A percentile compares a stretch with the other conserved stretches of the same genome.
phyloP scores from a whole-genome alignment of 768 basidiomycete species.

The Leucocoprinus leucothites region DNA sequence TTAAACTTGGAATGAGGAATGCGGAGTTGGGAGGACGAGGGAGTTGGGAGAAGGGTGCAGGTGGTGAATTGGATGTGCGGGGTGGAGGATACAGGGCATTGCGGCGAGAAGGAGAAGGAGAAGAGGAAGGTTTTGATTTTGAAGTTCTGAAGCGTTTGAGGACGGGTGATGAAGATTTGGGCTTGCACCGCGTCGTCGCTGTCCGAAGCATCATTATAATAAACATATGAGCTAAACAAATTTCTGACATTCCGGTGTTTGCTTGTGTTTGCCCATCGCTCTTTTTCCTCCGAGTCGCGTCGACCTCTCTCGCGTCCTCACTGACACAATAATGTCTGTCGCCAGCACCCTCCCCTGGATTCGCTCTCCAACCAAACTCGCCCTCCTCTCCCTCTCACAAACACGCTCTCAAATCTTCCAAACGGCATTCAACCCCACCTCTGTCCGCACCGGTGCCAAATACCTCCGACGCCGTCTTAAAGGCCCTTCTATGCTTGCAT shows the following conservation, averaged over 20 bases:
- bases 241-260: neutral
- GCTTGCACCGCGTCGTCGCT: too few species aligned
- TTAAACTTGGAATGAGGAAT: neutral
- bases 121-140: too few species aligned
- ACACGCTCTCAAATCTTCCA: slow-evolving; percentile 78
- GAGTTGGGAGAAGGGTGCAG: too few species aligned
- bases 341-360: too few species aligned
- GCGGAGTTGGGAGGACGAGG: neutral
- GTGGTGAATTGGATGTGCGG: too few species aligned
- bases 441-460: slow-evolving; percentile 84
- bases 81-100: too few species aligned
- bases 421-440: slow-evolving; percentile 84
- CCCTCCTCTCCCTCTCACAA: slow-evolving; percentile 60
- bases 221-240: too few species aligned
- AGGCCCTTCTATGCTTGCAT: slow-evolving; percentile 82
- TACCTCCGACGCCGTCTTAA: slow-evolving; percentile 80
- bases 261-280: neutral
- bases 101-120: too few species aligned
- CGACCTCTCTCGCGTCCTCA: slow-evolving; percentile 24
- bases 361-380: slow-evolving; percentile 59
- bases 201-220: too few species aligned
- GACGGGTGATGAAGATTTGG: too few species aligned
- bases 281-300: neutral
- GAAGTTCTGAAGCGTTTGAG: too few species aligned
- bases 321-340: neutral